phyloP scores from a whole-genome alignment of 2,329 filamentous ascomycete species.

The Sclerotinia nivalis region DNA sequence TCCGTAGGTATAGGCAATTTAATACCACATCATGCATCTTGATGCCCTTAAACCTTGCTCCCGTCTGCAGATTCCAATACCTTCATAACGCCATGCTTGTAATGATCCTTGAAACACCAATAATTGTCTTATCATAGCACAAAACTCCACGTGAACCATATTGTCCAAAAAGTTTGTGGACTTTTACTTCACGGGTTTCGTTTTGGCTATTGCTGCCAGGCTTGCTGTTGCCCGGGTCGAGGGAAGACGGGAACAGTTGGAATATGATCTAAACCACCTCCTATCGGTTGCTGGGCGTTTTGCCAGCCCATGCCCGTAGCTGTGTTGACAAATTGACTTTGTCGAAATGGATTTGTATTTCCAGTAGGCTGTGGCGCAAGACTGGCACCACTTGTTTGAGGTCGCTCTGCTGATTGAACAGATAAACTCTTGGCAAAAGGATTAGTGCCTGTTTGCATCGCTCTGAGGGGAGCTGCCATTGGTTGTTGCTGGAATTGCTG shows the following conservation, averaged over 20 bases:
- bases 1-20: constrained; percentile 26
- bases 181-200: neutral
- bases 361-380: constrained; percentile 78
- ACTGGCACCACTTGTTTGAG: constrained; percentile 40
- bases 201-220: constrained; percentile 52
- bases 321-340: constrained; percentile 87
- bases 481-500: constrained; percentile 44
- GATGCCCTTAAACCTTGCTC: constrained; percentile 27
- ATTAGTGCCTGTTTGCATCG: constrained; percentile 69
- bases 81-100: constrained; percentile 41
- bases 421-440: constrained; percentile 61
- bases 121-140: constrained; percentile 15
- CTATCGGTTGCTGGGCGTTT: constrained; percentile 72
- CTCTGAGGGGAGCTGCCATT: constrained; percentile 48
- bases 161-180: constrained; percentile 13
- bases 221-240: constrained; percentile 65
- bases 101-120: constrained; percentile 27
- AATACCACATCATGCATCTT: constrained; percentile 35
- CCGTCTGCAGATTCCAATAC: constrained; percentile 19
- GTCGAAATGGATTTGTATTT: constrained; percentile 91
- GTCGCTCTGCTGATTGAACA: constrained; percentile 32
- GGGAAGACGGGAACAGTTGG: constrained; percentile 85
- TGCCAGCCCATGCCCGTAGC: constrained; percentile 89
- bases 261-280: constrained; percentile 77
- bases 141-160: constrained; percentile 9